Conservation (phyloP, 2,329 filamentous ascomycete genomes). For the Fusarium concolor region DNA sequence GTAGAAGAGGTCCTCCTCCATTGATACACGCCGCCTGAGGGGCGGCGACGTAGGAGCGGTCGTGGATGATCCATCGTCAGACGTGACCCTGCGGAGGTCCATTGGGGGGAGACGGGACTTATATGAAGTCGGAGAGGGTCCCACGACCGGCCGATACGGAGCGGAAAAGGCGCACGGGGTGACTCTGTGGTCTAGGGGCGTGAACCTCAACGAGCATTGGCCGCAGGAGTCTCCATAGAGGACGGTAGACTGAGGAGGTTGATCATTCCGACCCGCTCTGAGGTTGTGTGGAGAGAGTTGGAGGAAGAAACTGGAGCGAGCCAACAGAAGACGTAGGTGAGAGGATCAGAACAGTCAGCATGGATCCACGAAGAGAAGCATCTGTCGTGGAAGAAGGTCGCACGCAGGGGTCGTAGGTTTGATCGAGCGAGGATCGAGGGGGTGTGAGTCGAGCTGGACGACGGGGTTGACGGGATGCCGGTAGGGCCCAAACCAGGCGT, state of each 20-base stretch:
- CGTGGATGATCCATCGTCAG: conserved; percentile 51
- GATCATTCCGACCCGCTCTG: conserved; percentile 54
- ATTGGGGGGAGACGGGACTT: conserved; percentile 48
- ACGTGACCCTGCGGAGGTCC: conserved; percentile 48
- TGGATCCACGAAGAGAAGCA: conserved; percentile 41
- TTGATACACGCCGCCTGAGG: conserved; percentile 61
- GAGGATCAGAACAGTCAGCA: conserved; percentile 43
- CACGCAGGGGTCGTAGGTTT: conserved; percentile 40
- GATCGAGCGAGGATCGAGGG: conserved; percentile 40
- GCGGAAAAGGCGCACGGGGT: conserved; percentile 35
- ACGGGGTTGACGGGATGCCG: conserved; percentile 30
- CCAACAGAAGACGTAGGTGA: conserved; percentile 42
- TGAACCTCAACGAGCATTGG: conserved; percentile 45
- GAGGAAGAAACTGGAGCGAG: conserved; percentile 39
- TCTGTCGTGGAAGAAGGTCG: conserved; percentile 39
- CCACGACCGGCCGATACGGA: conserved; percentile 41
- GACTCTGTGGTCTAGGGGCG: conserved; percentile 42
- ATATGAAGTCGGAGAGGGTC: conserved; percentile 41
- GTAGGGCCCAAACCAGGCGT: conserved; percentile 34
- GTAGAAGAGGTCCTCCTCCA: conserved; percentile 67
- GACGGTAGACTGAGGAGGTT: conserved; percentile 46
- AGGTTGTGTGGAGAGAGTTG: conserved; percentile 48
- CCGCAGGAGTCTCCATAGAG: conserved; percentile 51
- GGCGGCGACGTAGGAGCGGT: conserved; percentile 51
- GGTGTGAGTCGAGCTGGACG: conserved; percentile 41